Evolutionary conservation across 148 eudicot genomes (phyloP), one percentile per base, ranked within the genome.

Genomic region (Rhododendron vialii): DNA sequence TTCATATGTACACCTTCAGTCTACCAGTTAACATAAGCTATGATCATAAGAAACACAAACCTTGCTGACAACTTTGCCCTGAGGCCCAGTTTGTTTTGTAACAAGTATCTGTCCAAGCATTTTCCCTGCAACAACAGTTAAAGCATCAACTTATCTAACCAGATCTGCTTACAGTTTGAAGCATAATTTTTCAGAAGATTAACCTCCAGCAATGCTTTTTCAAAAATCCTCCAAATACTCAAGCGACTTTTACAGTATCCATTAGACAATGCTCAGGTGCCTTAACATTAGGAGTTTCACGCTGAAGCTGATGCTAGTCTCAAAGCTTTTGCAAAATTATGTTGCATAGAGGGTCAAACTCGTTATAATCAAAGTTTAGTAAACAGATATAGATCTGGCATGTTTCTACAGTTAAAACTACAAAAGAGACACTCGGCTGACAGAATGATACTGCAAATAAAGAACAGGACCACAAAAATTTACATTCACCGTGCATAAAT

Each of bases 71-170:
- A 94, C 86, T 90, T 95, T 97, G 22, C 98, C 98, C 87, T 95
- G 94, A 74, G 96, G 84, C 74, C 99, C 98, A 90, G 96, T 93
- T 91, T 97, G 98, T 83, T 97, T 97, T 13, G 99, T 97, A 61
- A 97, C 99, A 87, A 97, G 93, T 82, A 92, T 93, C 91, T 97
- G 98, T 13, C 99, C 99, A 86, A 97, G 95, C 99, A 97, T 97
- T 90, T 95, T 93, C 67, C 93, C 98, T 96, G 93, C 84, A 89
- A 85, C 45, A 28, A 71, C 18, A 71, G 38, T 61, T 7, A 15
- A 36, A 59, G 26, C 48, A 78, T 22, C 30, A 83, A 5, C 75
- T 24, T 55, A 38, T 45, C 20, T 28, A 36, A 61, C 45, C 18
- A 3, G 13, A 26, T 75, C 59, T 65, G 33, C 30, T 65, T 24